phyloP scores from a whole-genome alignment of 192 early-diverging fungal genomes.

The Funneliformis mosseae region DNA sequence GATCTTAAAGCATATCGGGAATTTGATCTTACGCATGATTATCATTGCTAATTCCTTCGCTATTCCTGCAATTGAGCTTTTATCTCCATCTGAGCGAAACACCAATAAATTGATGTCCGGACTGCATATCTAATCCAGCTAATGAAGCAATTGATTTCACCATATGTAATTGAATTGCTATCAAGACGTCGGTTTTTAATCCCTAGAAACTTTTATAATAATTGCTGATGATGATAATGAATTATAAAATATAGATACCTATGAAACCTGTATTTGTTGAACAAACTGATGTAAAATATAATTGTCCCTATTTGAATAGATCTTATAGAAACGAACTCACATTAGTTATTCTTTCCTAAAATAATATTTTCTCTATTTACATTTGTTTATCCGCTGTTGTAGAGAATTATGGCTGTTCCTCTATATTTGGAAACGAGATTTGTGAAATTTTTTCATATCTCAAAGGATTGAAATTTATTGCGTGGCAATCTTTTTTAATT shows the following conservation, averaged over 20 bases:
- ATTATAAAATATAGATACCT: slow-evolving; percentile 37
- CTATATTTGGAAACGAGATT: neutral
- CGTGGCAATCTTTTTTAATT: neutral
- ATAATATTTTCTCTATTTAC: slow-evolving; percentile 1
- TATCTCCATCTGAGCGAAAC: slow-evolving; percentile 31
- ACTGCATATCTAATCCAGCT: slow-evolving; percentile 30
- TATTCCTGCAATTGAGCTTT: slow-evolving; percentile 10
- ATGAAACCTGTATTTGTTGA: slow-evolving; percentile 27
- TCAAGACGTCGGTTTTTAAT: slow-evolving; percentile 17
- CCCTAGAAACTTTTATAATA: neutral
- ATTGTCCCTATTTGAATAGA: neutral
- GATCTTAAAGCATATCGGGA: slow-evolving; percentile 10
- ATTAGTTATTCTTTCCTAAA: slow-evolving; percentile 16
- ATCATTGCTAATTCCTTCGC: slow-evolving; percentile 32
- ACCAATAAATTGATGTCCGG: slow-evolving; percentile 37
- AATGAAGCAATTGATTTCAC: slow-evolving; percentile 36
- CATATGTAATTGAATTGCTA: slow-evolving; percentile 38
- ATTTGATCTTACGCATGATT: slow-evolving; percentile 26
- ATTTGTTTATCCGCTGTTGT: slow-evolving; percentile 5
- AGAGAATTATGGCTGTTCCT: neutral
- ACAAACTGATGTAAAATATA: neutral
- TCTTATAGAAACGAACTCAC: neutral
- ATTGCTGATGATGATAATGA: slow-evolving; percentile 32
- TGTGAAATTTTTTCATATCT: neutral
- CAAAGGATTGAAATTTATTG: neutral